Conservation (phyloP, 208 protist species). For the Leishmania arabica region DNA sequence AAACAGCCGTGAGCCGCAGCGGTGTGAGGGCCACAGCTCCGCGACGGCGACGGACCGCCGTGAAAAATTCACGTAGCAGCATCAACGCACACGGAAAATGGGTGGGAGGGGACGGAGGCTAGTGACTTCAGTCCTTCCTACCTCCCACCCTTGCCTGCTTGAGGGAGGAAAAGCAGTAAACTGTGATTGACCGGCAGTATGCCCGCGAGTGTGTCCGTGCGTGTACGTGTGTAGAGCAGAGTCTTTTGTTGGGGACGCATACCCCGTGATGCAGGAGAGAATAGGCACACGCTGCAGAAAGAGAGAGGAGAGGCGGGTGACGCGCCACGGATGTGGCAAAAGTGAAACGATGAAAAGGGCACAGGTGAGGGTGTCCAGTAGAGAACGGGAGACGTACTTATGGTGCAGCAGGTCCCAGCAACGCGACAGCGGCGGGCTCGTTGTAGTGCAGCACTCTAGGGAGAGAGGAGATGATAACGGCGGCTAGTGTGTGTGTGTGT, state of each 20-base stretch:
- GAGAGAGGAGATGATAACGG: not conserved
- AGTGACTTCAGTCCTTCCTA: not conserved
- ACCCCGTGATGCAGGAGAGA: not conserved
- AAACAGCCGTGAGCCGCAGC: not conserved
- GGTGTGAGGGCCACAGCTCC: not conserved
- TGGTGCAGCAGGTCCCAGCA: not conserved
- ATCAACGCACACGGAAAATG: not conserved
- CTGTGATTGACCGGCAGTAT: not conserved
- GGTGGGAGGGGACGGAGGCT: not conserved
- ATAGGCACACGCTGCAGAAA: not conserved
- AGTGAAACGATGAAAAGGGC: not conserved
- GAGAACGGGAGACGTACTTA: not conserved
- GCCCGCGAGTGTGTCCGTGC: not conserved
- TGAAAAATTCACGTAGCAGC: slow-evolving; percentile 1
- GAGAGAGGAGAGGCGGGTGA: not conserved
- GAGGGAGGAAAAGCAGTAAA: not conserved
- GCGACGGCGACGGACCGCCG: not conserved
- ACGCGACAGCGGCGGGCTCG: not conserved
- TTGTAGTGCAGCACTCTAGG: not conserved
- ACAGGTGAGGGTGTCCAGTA: not conserved
- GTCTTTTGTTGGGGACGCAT: not conserved
- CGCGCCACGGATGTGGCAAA: not conserved
- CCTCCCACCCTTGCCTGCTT: not conserved
- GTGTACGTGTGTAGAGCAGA: not conserved
- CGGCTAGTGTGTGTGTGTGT: not conserved